Percentiles rank a stretch among this genome's conserved stretches.
Conservation (phyloP, 1,284 basidiomycete genomes). For the Tilletia indica region DNA sequence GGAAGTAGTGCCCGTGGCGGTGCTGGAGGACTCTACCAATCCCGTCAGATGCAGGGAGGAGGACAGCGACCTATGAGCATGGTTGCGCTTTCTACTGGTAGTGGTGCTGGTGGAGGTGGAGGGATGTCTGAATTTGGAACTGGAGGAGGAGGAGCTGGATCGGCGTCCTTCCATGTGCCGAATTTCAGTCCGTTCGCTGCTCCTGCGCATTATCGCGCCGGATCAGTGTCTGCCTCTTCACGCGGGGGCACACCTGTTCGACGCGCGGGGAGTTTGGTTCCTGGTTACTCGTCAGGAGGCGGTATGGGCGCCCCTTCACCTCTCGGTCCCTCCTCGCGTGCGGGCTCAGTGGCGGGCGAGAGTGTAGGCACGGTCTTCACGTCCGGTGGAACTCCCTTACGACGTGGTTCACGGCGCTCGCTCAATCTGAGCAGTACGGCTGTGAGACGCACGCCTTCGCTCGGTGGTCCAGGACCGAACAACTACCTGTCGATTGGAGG, state of each 20-base stretch:
- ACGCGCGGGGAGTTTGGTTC: background rate
- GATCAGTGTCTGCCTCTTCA: background rate
- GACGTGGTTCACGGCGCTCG: background rate
- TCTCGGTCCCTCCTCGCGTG: background rate
- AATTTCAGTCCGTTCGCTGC: slow-evolving; percentile 14
- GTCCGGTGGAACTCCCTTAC: background rate
- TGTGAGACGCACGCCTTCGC: slow-evolving; percentile 1
- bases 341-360: slow-evolving; percentile 3
- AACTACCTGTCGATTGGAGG: background rate
- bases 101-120: background rate
- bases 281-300: background rate
- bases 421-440: slow-evolving; percentile 13
- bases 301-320: background rate
- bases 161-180: background rate
- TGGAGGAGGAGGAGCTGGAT: background rate
- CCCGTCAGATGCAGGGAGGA: no score
- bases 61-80: slow-evolving; percentile 9
- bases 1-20: background rate
- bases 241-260: background rate
- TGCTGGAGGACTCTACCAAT: background rate
- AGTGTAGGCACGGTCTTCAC: slow-evolving; percentile 9
- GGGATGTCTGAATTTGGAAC: slow-evolving; percentile 2
- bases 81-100: background rate
- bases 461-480: background rate
- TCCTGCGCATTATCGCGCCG: background rate